Percentiles rank a stretch among this genome's conserved stretches.
phyloP scores from a whole-genome alignment of 2,329 filamentous ascomycete genomes.

The Colletotrichum ledebouriae region DNA sequence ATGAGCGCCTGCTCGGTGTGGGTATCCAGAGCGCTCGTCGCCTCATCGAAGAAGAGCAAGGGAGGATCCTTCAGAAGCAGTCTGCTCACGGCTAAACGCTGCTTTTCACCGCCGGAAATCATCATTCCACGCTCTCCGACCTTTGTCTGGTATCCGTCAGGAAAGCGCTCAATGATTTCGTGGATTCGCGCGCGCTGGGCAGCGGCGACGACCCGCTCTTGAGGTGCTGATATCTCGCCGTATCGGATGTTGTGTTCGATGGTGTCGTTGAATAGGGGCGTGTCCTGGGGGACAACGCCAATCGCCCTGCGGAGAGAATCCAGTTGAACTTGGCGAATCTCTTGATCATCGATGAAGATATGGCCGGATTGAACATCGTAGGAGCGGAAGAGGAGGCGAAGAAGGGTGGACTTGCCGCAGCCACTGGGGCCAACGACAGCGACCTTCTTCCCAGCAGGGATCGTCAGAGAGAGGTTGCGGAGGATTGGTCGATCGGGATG shows the following conservation, averaged over 20 bases:
- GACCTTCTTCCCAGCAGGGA: conserved; percentile 95
- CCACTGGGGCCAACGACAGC: conserved; percentile 95
- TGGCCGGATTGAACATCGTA: conserved; percentile 90
- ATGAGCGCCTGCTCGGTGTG: conserved; percentile 93
- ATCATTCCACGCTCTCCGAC: conserved; percentile 96
- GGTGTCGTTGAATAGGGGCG: conserved; percentile 95
- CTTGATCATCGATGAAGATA: conserved; percentile 93
- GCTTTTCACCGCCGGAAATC: conserved; percentile 96
- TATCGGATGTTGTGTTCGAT: conserved; percentile 97
- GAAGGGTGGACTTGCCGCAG: conserved; percentile 94
- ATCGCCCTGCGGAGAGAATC: conserved; percentile 88
- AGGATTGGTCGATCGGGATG: conserved; percentile 88
- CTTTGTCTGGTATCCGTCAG: conserved; percentile 89
- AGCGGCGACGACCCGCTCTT: conserved; percentile 80
- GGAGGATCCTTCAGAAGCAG: conserved; percentile 91
- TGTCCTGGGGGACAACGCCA: conserved; percentile 97
- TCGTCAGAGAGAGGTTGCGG: conserved; percentile 85
- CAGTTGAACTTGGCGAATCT: conserved; percentile 85
- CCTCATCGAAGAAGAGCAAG: conserved; percentile 94
- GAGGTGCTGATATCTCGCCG: conserved; percentile 81
- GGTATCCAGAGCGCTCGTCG: conserved; percentile 91
- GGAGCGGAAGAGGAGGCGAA: conserved; percentile 91
- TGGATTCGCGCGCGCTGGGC: conserved; percentile 88
- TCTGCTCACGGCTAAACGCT: conserved; percentile 86
- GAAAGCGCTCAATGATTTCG: conserved; percentile 82